These are phyloP conservation scores for Puccinia novopanici DNA, from an alignment of 1,284 basidiomycete species.

Conservation along the genomic window DNA sequence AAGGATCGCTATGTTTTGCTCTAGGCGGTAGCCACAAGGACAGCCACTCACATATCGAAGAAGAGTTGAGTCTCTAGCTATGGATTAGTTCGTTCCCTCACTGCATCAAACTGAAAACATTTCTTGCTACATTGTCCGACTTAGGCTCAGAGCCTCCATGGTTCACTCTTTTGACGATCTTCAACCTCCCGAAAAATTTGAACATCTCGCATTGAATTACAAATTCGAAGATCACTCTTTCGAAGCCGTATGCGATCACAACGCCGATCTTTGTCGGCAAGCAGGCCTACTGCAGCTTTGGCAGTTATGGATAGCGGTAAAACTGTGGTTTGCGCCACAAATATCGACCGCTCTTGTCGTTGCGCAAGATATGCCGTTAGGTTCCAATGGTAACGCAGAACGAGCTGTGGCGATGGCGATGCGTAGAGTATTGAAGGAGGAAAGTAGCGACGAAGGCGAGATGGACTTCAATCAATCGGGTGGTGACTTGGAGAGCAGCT, in stretches of 20 bases:
- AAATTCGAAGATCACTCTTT: constrained; percentile 32
- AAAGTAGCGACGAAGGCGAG: constrained; percentile 41
- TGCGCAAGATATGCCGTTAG: constrained; percentile 18
- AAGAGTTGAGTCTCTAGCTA: constrained; percentile 19
- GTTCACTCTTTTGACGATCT: constrained; percentile 12
- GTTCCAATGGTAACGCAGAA: constrained; percentile 18
- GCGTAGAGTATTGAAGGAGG: constrained; percentile 37
- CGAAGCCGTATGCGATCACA: constrained; percentile 33
- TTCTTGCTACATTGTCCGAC: neutral
- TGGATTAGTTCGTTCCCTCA: neutral
- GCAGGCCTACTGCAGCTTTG: constrained; percentile 7
- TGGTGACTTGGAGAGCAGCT: constrained; percentile 18
- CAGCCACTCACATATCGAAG: constrained; percentile 9
- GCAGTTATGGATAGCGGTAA: constrained; percentile 35
- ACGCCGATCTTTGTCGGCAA: constrained; percentile 32
- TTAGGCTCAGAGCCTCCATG: constrained; percentile 12
- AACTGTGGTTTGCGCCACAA: constrained; percentile 24
- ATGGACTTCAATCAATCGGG: constrained; percentile 34
- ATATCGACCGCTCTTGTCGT: constrained; percentile 20
- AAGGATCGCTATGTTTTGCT: constrained; percentile 28
- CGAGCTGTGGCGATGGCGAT: constrained; percentile 31
- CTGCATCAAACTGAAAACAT: neutral
- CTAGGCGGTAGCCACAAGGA: constrained; percentile 11
- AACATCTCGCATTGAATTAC: constrained; percentile 29
- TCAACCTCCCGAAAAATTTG: constrained; percentile 19